Base-by-base conservation (phyloP, 2,329 filamentous ascomycete species). In the Ophiocordyceps robertsii region DNA sequence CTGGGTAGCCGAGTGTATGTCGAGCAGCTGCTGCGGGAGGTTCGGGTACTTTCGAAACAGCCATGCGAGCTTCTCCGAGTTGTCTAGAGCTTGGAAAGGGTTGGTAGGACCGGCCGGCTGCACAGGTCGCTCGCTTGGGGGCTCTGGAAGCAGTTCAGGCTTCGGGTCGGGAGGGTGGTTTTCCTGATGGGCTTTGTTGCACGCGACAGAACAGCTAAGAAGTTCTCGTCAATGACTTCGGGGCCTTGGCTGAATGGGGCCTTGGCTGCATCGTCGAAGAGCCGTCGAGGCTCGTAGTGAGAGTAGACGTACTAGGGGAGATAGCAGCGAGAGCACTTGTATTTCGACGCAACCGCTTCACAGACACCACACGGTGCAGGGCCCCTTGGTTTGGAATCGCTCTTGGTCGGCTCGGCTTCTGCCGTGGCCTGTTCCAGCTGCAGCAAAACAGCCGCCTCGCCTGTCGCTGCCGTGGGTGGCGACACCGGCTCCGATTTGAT, bases 261-360 rank as follows among this genome's bases (percentile, higher is more conserved):
- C 31, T 32, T n/a, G 31, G 31, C 11, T 32, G n/a, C 31, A 32
- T n/a, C 12, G 8, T 11, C 31, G 13, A 6, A 11, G 6, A 32
- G 12, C 12, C 12, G n/a, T 32, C 13, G 31, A 11, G n/a, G 12
- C n/a, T 32, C 8, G 7, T 13, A 13, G 11, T 2, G 2, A 27
- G 9, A 27, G 9, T 19, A 27, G 6, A 60, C 75, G 54, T 62
- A 81, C 77, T 77, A 80, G 46, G 70, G 69, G 19, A 73, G 51
- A 39, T 66, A 59, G 54, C 77, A 82, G 27, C 67, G 66, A n/a
- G 73, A 65, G 47, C 77, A 82, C 51, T 78, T 81, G 58, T 82
- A 82, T 56, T 77, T 80, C 29, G 65, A 66, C 17, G 68, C 61
- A 5, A 65, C 65, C 30, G 57, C 53, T 27, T 69, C 55, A 55